A percentile compares a stretch with the other conserved stretches of the same genome.
phyloP scores from a whole-genome alignment of 495 filamentous ascomycete species.

The Lasiosphaeria miniovina region DNA sequence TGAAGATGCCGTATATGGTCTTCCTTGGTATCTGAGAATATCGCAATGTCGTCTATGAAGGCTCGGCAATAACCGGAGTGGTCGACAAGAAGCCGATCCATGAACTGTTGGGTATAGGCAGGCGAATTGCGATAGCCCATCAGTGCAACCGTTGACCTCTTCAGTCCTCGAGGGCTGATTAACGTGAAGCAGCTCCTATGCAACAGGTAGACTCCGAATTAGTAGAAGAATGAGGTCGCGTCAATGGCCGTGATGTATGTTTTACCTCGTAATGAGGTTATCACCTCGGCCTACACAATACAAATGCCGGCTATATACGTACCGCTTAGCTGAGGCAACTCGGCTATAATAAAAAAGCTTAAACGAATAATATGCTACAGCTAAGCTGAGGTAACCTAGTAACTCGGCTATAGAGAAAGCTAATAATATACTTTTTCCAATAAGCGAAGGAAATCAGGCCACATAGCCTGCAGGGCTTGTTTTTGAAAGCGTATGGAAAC shows the following conservation, averaged over 20 bases:
- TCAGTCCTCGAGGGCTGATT: neutral
- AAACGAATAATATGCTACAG: too few species aligned
- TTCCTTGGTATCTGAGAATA: neutral
- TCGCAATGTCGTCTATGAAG: neutral
- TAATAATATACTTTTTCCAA: too few species aligned
- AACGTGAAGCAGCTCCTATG: neutral
- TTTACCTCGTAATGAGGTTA: too few species aligned
- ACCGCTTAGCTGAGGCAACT: too few species aligned
- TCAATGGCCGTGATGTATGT: neutral
- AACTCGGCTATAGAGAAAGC: too few species aligned
- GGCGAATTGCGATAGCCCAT: neutral
- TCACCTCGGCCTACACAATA: too few species aligned
- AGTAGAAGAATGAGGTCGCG: neutral
- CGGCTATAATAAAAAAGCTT: too few species aligned
- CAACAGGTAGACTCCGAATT: neutral
- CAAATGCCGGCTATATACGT: too few species aligned
- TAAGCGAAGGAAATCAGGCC: too few species aligned
- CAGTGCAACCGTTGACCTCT: neutral
- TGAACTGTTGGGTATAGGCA: neutral
- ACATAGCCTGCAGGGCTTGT: too few species aligned
- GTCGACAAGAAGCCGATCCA: neutral
- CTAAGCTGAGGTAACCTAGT: too few species aligned
- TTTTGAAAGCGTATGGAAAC: too few species aligned
- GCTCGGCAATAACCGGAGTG: neutral
- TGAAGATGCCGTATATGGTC: neutral